Base-by-base conservation (phyloP, 2,329 filamentous ascomycete species). In the Aspergillus tanneri region DNA sequence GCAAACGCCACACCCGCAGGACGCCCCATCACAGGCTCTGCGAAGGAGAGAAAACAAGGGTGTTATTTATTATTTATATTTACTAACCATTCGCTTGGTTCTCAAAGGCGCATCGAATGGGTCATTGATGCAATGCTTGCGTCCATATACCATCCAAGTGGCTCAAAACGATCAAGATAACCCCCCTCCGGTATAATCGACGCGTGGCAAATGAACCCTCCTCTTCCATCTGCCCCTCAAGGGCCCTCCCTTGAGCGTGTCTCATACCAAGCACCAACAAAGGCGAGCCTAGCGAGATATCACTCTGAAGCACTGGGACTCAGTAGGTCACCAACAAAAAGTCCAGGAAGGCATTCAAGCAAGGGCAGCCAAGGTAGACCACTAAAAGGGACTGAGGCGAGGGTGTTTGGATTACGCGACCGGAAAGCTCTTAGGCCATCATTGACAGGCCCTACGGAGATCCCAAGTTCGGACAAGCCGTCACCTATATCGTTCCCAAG, bases 201-300 rank as follows among this genome's bases (percentile, higher is more conserved):
- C 61, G 68, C 68, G 57, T 70, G 70, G 27, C 71, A 70, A 48
- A 72, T 68, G 47, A 69, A 68, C 39, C 60, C 51, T 28, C 48
- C 51, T 18, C 43, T 47, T 22, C 56, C 35, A 41, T 41, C 49
- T 27, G 52, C 56, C 57, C 52, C 55, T 38, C 54, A 54, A 46
- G 51, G 60, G 23, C 59, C 67, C 14, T 64, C 67, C 30, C 55
- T 64, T 6, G 58, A 63, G 38, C 76, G 76, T 1, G 77, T 80
- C 1, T 86, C 83, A 1, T 87, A 83, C 61, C 80, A 80, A 45
- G 86, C 84, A n/a, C 84, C 85, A 0, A 86, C 84, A 0, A 82
- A 77, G 61, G 77, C 84, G 10, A 87, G 82, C 58, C 68, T 86
- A 11, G 74, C 82, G 48, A 78, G 80, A 54, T 77, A 80, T 39